Percentiles rank a stretch among this genome's conserved stretches.
These are phyloP conservation scores for Lagerstroemia fauriei DNA, from an alignment of 441 rosid genomes.

Conservation along the genomic window DNA sequence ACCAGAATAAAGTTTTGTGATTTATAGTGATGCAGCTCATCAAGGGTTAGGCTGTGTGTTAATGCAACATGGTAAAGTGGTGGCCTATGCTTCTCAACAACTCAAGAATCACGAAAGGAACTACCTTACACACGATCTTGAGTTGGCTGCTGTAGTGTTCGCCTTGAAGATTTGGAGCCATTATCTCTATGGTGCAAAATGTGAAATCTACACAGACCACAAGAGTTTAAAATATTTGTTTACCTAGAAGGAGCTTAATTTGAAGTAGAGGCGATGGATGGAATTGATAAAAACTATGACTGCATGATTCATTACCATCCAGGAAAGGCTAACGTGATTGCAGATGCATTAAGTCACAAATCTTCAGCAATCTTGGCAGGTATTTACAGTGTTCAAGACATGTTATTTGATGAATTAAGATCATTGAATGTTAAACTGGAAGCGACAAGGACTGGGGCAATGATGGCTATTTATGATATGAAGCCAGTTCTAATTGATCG, in stretches of 20 bases:
- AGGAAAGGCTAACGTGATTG: not conserved
- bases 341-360: not conserved
- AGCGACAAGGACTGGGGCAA: no score
- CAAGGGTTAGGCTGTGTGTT: not conserved
- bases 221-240: slow-evolving; percentile 1
- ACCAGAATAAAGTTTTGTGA: not conserved
- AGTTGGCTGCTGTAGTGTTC: not conserved
- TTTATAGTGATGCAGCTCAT: not conserved
- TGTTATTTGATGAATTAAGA: no score
- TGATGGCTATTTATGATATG: no score
- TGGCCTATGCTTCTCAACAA: not conserved
- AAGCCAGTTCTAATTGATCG: not conserved
- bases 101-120: not conserved
- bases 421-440: no score
- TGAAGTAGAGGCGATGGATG: not conserved
- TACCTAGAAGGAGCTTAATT: not conserved
- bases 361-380: no score
- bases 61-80: not conserved
- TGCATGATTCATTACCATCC: not conserved
- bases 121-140: not conserved
- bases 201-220: not conserved
- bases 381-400: no score
- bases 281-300: not conserved
- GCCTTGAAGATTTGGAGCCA: not conserved
- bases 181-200: not conserved